Evolutionary conservation across 176 grass and related monocot genomes (phyloP), one percentile per base, ranked within the genome.

Genomic region (Neostapfia colusana): DNA sequence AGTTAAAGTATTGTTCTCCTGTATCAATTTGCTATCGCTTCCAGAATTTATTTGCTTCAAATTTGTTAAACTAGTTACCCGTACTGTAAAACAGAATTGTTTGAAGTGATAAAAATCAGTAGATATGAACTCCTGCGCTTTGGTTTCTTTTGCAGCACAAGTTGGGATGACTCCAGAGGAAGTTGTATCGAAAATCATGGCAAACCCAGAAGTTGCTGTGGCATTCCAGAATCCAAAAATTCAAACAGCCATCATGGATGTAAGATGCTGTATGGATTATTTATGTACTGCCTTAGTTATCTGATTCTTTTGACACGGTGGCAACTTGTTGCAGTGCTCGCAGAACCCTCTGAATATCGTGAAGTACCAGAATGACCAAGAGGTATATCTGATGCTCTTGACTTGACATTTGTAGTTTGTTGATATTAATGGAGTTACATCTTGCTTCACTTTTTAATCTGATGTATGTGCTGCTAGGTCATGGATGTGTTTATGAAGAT

Each of bases 401-500:
- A 28, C 24, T 73, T 37, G 44, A 39, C 15, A 8, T 54, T 7
- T 6, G 7, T 51, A 62, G 66, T 67, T 87, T 73, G 26, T 42
- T 2, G 73, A 34, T 74, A 42, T 80, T 6, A 12, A 61, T 26
- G 39, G 27, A 26, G 39, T 59, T 59, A 35, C 67, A n/a, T n/a
- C 43, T 8, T 11, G 44, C 17, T 20, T 46, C 37, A 51, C 36
- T 38, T 64, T 60, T 62, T 72, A 57, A 82, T 36, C 8, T 72
- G 20, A 25, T 65, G 21, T 73, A 28, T 60, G 27, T 57, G 17
- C 58, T 89, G 25, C 46, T 67, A 99, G 95, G 85, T 99, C 74
- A 99, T 99, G 95, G 95, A 99, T 83, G 95, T 99, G 59, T 99
- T 99, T 68, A 84, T 69, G 77, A 99, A 95, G 89, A 99, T 99